phyloP scores from a whole-genome alignment of 805 yeast genomes.

The Ogataea polymorpha region DNA sequence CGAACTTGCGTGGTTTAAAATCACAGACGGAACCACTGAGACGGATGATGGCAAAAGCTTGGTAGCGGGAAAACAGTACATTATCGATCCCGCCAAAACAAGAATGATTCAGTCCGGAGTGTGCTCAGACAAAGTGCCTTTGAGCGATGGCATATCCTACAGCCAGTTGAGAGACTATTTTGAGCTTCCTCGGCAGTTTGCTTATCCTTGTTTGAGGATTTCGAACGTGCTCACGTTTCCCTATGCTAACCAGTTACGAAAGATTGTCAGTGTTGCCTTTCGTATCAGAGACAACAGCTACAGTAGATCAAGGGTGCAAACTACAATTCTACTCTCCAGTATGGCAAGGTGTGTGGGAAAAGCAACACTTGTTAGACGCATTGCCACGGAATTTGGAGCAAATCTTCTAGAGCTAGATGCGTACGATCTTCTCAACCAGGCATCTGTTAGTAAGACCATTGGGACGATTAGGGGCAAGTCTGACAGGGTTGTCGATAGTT shows the following conservation, averaged over 20 bases:
- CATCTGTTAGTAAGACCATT: slow-evolving; percentile 73
- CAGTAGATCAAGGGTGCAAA: slow-evolving; percentile 41
- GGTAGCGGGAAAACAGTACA: slow-evolving; percentile 37
- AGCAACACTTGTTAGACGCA: slow-evolving; percentile 53
- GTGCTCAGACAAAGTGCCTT: slow-evolving; percentile 38
- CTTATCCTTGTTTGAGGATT: slow-evolving; percentile 12
- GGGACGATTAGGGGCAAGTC: slow-evolving; percentile 75
- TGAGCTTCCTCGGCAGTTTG: slow-evolving; percentile 13
- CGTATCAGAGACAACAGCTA: slow-evolving; percentile 10
- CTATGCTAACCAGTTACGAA: slow-evolving; percentile 49
- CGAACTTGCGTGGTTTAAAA: slow-evolving; percentile 80
- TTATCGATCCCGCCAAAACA: slow-evolving; percentile 67
- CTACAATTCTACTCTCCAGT: slow-evolving; percentile 67
- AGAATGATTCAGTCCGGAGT: slow-evolving; percentile 68
- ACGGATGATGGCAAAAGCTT: slow-evolving; percentile 19
- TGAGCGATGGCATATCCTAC: slow-evolving; percentile 15
- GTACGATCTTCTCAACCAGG: slow-evolving; percentile 59
- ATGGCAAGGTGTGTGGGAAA: slow-evolving; percentile 79
- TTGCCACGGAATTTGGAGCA: slow-evolving; percentile 58
- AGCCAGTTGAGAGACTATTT: slow-evolving; percentile 15
- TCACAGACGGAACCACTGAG: slow-evolving; percentile 49
- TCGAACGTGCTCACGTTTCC: slow-evolving; percentile 33
- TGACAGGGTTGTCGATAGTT: slow-evolving; percentile 53
- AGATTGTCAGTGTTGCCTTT: slow-evolving; percentile 53
- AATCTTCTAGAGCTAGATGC: slow-evolving; percentile 70